Evolutionary conservation across 2,329 filamentous ascomycete genomes (phyloP).

Genomic region (Pyrenochaeta sp.): DNA sequence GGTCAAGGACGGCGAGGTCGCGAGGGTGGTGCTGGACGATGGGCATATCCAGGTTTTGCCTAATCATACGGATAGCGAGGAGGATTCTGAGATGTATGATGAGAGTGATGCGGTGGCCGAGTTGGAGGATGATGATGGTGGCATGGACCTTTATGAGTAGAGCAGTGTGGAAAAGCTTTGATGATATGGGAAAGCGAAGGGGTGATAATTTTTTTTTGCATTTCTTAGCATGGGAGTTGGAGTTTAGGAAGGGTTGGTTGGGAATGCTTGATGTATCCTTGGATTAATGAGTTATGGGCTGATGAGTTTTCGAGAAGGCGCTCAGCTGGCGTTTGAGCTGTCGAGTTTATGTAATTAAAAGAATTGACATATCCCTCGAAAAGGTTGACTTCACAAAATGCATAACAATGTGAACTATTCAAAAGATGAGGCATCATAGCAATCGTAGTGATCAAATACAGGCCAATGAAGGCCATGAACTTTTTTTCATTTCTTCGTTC

Average conservation of each 20-base stretch:
- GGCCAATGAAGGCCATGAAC: constrained; percentile 25
- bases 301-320: constrained; percentile 5
- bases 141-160: constrained; percentile 74
- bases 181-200: neutral
- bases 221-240: constrained; percentile 21
- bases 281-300: constrained; percentile 12
- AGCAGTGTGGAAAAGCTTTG: constrained; percentile 1
- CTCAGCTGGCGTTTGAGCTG: constrained; percentile 5
- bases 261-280: constrained; percentile 3
- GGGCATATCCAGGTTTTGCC: constrained; percentile 81
- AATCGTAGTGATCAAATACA: no score
- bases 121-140: constrained; percentile 59
- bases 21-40: constrained; percentile 78
- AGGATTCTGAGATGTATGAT: constrained; percentile 77
- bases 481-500: constrained; percentile 43
- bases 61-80: constrained; percentile 77
- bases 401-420: no score
- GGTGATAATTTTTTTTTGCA: neutral
- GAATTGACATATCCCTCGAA: no score
- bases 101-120: constrained; percentile 79
- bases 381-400: no score
- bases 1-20: constrained; percentile 84
- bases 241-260: no score
- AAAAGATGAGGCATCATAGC: neutral
- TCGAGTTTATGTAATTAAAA: no score